Conservation (phyloP, 768 basidiomycete species). For the Dacryopinax primogenitus region DNA sequence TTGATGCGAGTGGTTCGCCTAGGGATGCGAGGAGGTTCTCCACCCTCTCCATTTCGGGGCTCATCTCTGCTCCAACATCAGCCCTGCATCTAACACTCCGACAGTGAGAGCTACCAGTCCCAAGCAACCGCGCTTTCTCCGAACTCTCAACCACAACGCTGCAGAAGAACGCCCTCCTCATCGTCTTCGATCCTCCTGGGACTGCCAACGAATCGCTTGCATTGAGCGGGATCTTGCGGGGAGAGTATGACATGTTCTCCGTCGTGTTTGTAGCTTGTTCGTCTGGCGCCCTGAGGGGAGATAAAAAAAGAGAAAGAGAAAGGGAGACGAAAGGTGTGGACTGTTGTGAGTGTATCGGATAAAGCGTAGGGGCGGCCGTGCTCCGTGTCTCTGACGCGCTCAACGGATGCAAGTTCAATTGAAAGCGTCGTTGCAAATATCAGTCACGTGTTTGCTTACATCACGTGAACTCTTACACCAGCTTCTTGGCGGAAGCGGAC, state of each 20-base stretch:
- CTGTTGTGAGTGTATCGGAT: too few species aligned
- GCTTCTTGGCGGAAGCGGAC: conserved; percentile 3
- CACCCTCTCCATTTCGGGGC: neutral
- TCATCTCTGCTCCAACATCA: neutral
- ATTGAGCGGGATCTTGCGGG: neutral
- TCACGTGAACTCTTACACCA: neutral
- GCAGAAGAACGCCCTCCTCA: conserved; percentile 75
- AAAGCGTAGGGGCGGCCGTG: neutral
- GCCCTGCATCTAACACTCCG: neutral
- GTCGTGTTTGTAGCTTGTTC: neutral
- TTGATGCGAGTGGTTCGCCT: conserved; percentile 19
- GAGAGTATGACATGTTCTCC: conserved; percentile 3
- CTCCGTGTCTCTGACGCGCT: conserved; percentile 1
- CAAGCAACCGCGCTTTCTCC: neutral
- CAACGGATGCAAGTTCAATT: conserved; percentile 2
- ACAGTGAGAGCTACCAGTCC: neutral
- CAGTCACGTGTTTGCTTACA: conserved; percentile 4
- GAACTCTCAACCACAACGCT: conserved; percentile 68
- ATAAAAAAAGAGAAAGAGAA: neutral
- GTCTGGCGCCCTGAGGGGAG: neutral
- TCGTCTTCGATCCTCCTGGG: conserved; percentile 22
- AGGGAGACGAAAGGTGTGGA: neutral
- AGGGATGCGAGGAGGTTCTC: conserved; percentile 20
- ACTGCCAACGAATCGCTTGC: neutral
- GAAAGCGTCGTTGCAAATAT: conserved; percentile 3